Conservation (phyloP, 306 rosid species). For the Vachellia collinsii region DNA sequence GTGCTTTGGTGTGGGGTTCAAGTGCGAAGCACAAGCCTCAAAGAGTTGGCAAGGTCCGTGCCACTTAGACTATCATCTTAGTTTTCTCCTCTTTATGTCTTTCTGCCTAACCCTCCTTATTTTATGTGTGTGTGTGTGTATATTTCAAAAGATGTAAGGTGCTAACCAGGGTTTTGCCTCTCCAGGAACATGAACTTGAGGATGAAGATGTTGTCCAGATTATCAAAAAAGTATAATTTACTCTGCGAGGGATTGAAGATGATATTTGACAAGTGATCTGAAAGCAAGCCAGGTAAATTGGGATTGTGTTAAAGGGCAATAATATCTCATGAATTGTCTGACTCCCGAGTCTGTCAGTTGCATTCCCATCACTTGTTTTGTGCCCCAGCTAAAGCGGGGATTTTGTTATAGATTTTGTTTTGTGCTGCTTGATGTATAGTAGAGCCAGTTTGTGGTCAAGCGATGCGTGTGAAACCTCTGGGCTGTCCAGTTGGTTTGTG, state of each 20-base stretch:
- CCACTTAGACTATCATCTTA: conserved; percentile 5
- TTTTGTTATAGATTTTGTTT: conserved; percentile 29
- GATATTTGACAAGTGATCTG: conserved; percentile 1
- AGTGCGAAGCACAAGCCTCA: conserved; percentile 98
- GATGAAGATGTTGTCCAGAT: conserved; percentile 99
- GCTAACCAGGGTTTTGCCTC: conserved; percentile 23
- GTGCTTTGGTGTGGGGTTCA: conserved; percentile 98
- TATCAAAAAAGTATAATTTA: conserved; percentile 77
- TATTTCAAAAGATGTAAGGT: neutral
- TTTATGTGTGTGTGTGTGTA: no score
- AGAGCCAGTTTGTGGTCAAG: conserved; percentile 37
- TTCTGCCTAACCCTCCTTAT: neutral
- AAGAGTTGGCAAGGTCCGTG: conserved; percentile 88
- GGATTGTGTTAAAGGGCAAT: conserved; percentile 25
- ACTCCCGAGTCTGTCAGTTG: conserved; percentile 22
- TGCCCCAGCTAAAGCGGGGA: conserved; percentile 7
- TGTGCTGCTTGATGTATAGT: conserved; percentile 45
- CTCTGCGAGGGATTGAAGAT: conserved; percentile 14
- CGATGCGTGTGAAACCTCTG: neutral
- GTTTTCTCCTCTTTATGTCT: neutral
- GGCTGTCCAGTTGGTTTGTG: conserved; percentile 4
- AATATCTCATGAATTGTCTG: conserved; percentile 1
- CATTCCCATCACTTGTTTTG: conserved; percentile 27
- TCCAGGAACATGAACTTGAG: conserved; percentile 89
- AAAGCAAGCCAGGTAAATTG: conserved; percentile 20